Conservation (phyloP, 2,329 filamentous ascomycete genomes). For the Tolypocladium album region DNA sequence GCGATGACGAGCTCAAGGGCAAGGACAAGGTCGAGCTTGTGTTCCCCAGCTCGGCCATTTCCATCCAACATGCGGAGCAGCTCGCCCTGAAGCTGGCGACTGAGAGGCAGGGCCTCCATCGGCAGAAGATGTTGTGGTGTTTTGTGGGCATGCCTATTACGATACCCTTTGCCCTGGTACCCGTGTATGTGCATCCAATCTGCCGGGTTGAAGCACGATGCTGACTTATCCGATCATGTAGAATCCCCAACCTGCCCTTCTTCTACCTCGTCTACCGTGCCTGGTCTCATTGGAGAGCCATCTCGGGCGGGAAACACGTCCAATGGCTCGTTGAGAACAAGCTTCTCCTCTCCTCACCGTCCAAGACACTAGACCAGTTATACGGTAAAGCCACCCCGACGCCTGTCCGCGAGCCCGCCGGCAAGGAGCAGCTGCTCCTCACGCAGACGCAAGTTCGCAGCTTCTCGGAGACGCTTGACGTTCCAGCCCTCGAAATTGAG, state of each 20-base stretch:
- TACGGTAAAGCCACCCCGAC: constrained; percentile 39
- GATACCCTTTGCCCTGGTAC: constrained; percentile 71
- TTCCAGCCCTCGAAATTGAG: constrained; percentile 62
- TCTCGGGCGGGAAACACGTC: constrained; percentile 75
- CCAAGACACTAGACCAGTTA: constrained; percentile 59
- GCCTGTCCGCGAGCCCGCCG: constrained; percentile 8
- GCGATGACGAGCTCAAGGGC: constrained; percentile 51
- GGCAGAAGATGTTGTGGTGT: constrained; percentile 68
- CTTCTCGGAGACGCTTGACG: constrained; percentile 50
- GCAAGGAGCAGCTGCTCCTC: constrained; percentile 29
- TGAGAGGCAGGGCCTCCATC: constrained; percentile 71
- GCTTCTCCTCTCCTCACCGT: constrained; percentile 56
- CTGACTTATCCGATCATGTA: constrained; percentile 20
- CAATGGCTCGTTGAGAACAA: constrained; percentile 69
- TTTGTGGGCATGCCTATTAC: constrained; percentile 74
- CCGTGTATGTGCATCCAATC: constrained; percentile 52
- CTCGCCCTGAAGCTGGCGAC: constrained; percentile 64
- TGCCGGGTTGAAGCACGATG: background rate
- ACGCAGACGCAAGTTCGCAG: constrained; percentile 42
- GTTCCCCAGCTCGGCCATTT: constrained; percentile 64
- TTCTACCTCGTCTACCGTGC: constrained; percentile 90
- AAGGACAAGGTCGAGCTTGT: constrained; percentile 60
- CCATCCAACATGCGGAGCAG: constrained; percentile 48
- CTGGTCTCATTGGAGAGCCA: constrained; percentile 84
- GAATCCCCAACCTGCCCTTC: constrained; percentile 88